Evolutionary conservation across 768 basidiomycete species (phyloP).

Genomic region (Lentinula aciculospora): DNA sequence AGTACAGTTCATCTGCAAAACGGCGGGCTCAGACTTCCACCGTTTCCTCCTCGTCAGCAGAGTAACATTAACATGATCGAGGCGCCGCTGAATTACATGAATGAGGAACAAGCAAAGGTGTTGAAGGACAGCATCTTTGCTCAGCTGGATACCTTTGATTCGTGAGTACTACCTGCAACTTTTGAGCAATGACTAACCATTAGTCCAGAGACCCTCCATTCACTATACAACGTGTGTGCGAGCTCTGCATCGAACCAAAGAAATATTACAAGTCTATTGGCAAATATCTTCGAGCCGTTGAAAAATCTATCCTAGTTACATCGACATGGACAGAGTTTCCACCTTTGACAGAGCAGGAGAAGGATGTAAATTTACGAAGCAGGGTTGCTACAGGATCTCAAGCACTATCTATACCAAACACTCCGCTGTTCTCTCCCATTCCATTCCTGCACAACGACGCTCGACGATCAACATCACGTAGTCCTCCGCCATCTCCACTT

Average conservation of each 20-base stretch:
- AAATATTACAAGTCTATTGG: constrained; percentile 72
- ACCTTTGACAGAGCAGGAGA: constrained; percentile 33
- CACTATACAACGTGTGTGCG: constrained; percentile 86
- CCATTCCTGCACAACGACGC: constrained; percentile 84
- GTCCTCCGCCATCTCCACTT: constrained; percentile 74
- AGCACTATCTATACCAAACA: constrained; percentile 56
- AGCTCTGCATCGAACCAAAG: constrained; percentile 66
- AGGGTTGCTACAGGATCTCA: constrained; percentile 36
- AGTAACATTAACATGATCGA: constrained; percentile 45
- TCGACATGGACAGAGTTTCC: constrained; percentile 75
- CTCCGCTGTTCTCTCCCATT: constrained; percentile 84
- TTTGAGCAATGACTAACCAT: constrained; percentile 6
- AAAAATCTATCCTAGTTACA: constrained; percentile 78
- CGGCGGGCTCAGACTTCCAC: constrained; percentile 66
- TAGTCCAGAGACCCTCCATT: constrained; percentile 60
- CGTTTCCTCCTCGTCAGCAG: constrained; percentile 60
- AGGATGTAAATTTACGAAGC: constrained; percentile 29
- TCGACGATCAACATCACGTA: constrained; percentile 71
- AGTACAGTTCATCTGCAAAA: constrained; percentile 35
- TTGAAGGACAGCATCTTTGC: constrained; percentile 51
- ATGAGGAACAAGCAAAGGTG: constrained; percentile 51
- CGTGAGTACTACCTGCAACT: constrained; percentile 35
- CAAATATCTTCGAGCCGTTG: constrained; percentile 85
- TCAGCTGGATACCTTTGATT: constrained; percentile 71
- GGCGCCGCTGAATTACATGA: constrained; percentile 54